A percentile compares a stretch with the other conserved stretches of the same genome.
Evolutionary conservation across 2,329 filamentous ascomycete species (phyloP).

Genomic region (Phaeophleospora eucalypticola): DNA sequence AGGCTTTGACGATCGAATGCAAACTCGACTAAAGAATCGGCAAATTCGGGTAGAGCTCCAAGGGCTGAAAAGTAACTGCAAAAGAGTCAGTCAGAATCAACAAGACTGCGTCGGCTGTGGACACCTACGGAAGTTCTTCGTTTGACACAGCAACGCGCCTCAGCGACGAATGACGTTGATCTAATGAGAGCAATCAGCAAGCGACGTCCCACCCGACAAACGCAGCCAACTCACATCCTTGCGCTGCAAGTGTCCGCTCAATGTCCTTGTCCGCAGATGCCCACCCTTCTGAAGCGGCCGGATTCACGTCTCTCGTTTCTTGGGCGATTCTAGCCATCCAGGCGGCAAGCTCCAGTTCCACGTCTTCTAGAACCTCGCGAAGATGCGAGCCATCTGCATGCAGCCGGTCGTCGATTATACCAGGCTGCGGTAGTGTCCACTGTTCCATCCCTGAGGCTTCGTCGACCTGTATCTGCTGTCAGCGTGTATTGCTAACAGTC

Average conservation of each 20-base stretch:
- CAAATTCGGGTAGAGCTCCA: conserved; percentile 59
- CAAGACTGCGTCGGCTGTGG: not conserved
- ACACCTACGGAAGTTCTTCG: conserved; percentile 23
- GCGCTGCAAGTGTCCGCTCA: conserved; percentile 32
- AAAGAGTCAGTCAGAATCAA: not conserved
- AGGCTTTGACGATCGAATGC: conserved; percentile 58
- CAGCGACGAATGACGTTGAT: conserved; percentile 20
- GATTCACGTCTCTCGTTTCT: conserved; percentile 25
- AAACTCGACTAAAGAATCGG: conserved; percentile 57
- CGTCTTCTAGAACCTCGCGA: conserved; percentile 54
- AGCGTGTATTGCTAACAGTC: not conserved
- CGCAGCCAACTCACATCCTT: conserved; percentile 28
- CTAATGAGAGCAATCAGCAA: conserved; percentile 12
- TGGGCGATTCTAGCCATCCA: conserved; percentile 43
- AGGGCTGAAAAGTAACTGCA: conserved; percentile 52
- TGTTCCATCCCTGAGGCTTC: conserved; percentile 12
- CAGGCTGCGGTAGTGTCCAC: conserved; percentile 31
- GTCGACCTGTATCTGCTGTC: conserved; percentile 5
- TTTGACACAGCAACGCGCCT: conserved; percentile 18
- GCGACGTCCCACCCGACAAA: no score
- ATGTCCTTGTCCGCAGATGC: conserved; percentile 30
- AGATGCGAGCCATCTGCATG: conserved; percentile 21
- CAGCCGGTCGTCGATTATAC: conserved; percentile 17
- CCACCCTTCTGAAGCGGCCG: conserved; percentile 28
- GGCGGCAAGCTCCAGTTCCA: conserved; percentile 54